Evolutionary conservation across 768 basidiomycete genomes (phyloP).

Genomic region (Lactarius tabidus): DNA sequence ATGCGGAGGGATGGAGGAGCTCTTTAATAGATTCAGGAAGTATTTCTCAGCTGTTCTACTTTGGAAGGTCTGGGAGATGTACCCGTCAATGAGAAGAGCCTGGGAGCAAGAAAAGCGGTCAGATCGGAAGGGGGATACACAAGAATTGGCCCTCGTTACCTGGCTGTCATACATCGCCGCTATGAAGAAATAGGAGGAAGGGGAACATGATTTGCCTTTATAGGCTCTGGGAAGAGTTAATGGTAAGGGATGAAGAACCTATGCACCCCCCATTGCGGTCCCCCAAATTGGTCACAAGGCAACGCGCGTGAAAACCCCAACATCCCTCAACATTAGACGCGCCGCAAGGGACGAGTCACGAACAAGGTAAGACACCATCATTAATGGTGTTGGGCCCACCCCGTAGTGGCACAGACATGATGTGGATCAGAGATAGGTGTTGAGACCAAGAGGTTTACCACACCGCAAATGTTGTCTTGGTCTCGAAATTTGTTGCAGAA

Average conservation of each 20-base stretch:
- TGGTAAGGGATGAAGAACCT: not conserved
- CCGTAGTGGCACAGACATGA: no score
- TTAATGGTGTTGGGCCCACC: no score
- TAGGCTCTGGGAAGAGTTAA: not conserved
- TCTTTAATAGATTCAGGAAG: not conserved
- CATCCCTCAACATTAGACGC: not conserved
- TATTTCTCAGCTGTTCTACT: not conserved
- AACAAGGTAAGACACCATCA: no score
- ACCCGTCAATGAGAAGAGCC: not conserved
- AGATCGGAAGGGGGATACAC: not conserved
- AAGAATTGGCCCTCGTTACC: not conserved
- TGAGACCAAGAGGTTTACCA: constrained; percentile 46
- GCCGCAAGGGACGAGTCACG: not conserved
- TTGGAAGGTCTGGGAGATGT: not conserved
- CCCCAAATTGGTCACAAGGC: no score
- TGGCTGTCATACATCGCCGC: not conserved
- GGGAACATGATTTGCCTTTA: not conserved
- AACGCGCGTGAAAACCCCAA: not conserved
- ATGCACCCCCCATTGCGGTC: no score
- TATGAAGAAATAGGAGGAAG: not conserved
- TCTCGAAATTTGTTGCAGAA: not conserved
- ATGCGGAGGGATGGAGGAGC: not conserved
- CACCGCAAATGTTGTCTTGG: constrained; percentile 57
- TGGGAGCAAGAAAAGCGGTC: not conserved
- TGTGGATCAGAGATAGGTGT: constrained; percentile 7